These are phyloP conservation scores for Calonectria fujianensis DNA, from an alignment of 2,329 filamentous ascomycete genomes.

Conservation along the genomic window DNA sequence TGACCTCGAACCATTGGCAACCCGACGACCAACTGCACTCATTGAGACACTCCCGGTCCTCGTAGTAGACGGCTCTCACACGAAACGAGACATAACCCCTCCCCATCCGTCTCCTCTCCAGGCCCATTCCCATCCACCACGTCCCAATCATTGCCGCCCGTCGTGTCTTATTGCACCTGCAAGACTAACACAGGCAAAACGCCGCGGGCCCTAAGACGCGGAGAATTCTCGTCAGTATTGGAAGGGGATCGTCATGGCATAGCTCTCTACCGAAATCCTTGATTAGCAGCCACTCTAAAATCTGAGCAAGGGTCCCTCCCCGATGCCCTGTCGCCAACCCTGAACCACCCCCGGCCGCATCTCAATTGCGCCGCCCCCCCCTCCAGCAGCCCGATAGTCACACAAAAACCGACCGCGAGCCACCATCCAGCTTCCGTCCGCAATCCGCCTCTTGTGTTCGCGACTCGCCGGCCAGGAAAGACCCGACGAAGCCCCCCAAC, in stretches of 20 bases:
- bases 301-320: conserved; percentile 60
- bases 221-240: conserved; percentile 61
- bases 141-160: conserved; percentile 48
- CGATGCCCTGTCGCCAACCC: conserved; percentile 62
- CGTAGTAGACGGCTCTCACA: conserved; percentile 43
- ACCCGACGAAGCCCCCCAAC: conserved; percentile 53
- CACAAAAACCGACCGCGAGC: conserved; percentile 70
- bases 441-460: conserved; percentile 56
- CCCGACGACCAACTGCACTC: conserved; percentile 45
- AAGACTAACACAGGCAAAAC: conserved; percentile 50
- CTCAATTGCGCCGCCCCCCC: conserved; percentile 63
- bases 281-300: conserved; percentile 63
- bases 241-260: conserved; percentile 59
- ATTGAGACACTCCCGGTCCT: conserved; percentile 36
- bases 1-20: conserved; percentile 47
- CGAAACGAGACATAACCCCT: conserved; percentile 49
- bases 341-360: conserved; percentile 65
- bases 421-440: conserved; percentile 61
- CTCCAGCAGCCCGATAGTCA: conserved; percentile 64
- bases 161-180: conserved; percentile 55
- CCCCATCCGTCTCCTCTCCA: conserved; percentile 42
- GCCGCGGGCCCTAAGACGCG: conserved; percentile 56
- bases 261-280: conserved; percentile 58
- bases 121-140: conserved; percentile 43
- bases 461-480: conserved; percentile 54